Evolutionary conservation across 371 early-diverging fungal genomes (phyloP), one percentile per base, ranked within the genome.

Genomic region (Mortierella sp.): DNA sequence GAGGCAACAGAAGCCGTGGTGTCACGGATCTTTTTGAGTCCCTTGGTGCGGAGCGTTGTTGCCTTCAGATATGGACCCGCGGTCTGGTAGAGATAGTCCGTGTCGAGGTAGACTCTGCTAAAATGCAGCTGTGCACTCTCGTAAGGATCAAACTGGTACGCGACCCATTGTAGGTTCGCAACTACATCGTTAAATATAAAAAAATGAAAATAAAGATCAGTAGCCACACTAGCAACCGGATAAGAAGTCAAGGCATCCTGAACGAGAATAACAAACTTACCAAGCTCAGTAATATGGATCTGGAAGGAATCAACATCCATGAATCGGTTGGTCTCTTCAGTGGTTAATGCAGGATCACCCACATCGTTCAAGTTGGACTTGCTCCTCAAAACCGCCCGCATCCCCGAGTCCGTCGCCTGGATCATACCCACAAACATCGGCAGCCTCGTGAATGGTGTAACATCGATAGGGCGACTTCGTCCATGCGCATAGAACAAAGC

Each of bases 81-180:
- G 0, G 77, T 77, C 37, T 75, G 77, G 72, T 61, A 77, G 51
- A 83, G 74, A 55, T 83, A 83, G 57, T 82, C 78, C 2, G 73
- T 71, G 31, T 80, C 80, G 54, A 83, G 74, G 69, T 78, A 85
- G 2, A 78, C 31, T 53, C 79, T 72, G 26, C 85, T 81, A 46
- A 81, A 74, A 43, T 85, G 81, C 21, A 85, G 70, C 28, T 81
- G 85, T 0, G 85, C 79, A 31, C 81, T 81, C 44, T 81, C 76
- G 51, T 85, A 85, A 14, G 85, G 85, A 37, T 81, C 79, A 71
- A 85, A 85, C 28, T 73, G 59, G 59, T 78, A 79, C 0, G 54
- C 71, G 2, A 81, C 81, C 85, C 81, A 85, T 11, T 78, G 78
- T 2, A 85, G 55, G 37, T 85, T 85, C 19, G 85, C 75, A 0